A percentile compares a stretch with the other conserved stretches of the same genome.
Evolutionary conservation across 2,329 filamentous ascomycete species (phyloP).

Genomic region (Ophiostoma montium): DNA sequence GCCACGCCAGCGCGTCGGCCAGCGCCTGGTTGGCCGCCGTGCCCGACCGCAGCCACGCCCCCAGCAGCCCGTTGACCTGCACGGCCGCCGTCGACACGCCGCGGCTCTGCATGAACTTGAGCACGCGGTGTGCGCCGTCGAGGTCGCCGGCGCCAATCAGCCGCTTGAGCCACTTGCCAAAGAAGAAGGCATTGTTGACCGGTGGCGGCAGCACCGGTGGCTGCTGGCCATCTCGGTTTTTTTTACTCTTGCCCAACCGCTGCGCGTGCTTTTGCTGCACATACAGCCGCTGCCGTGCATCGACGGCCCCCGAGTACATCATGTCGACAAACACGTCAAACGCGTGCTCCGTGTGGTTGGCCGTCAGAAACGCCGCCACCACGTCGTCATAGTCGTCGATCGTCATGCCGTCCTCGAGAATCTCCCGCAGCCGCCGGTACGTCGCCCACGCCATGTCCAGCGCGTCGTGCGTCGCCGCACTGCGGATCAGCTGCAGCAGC

Average conservation of each 20-base stretch:
- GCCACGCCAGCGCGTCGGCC: conserved; percentile 58
- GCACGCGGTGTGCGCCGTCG: conserved; percentile 55
- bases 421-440: conserved; percentile 50
- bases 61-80: conserved; percentile 71
- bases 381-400: conserved; percentile 67
- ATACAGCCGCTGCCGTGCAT: conserved; percentile 26
- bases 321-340: conserved; percentile 76
- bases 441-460: conserved; percentile 48
- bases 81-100: conserved; percentile 55
- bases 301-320: conserved; percentile 52
- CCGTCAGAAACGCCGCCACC: conserved; percentile 54
- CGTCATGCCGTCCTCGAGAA: conserved; percentile 43
- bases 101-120: conserved; percentile 60
- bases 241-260: conserved; percentile 6
- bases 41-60: conserved; percentile 57
- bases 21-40: conserved; percentile 37
- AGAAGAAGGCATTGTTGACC: conserved; percentile 63
- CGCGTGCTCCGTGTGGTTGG: conserved; percentile 50
- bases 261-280: conserved; percentile 6
- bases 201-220: conserved; percentile 27
- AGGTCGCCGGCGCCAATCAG: conserved; percentile 60
- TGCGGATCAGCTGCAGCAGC: conserved; percentile 10
- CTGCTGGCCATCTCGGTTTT: too few relatives aligned
- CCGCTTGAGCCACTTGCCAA: conserved; percentile 78
- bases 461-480: conserved; percentile 19